Base-by-base conservation (phyloP, 2,329 filamentous ascomycete genomes). In the Claviceps fusiformis region DNA sequence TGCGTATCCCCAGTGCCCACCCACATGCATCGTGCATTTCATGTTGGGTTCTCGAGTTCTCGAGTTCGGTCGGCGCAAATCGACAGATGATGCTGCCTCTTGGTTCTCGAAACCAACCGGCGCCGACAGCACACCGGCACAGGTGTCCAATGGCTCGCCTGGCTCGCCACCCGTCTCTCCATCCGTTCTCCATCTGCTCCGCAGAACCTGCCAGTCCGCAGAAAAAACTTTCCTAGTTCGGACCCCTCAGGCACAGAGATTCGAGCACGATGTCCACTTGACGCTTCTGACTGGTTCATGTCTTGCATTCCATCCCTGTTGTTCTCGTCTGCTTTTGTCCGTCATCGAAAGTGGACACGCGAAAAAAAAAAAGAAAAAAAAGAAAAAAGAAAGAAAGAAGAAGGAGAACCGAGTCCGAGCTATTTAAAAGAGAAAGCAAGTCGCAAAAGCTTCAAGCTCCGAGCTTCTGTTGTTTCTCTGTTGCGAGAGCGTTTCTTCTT, bases 221-320 rank as follows among this genome's bases (percentile, higher is more conserved):
- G 52, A 56, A 55, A 56, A 54, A 53, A 44, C 47, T 54, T 54
- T 54, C n/a, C 43, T 41, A 41, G 39, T 41, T 31, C 46, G 45
- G 35, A 46, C 54, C 53, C 29, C 57, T 60, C 48, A 54, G 53
- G 50, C 59, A 54, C 57, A 54, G 29, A 54, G 52, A 47, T 44
- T 59, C 50, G 55, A 53, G 56, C 60, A 62, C 61, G 55, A 57
- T 58, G 57, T 53, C 31, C 27, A 53, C 52, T 39, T 35, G 47
- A 5, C 50, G 47, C 53, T 19, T 59, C 53, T 62, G 47, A 62
- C 56, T 62, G 61, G 61, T 50, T 54, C 24, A 54, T 19, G 29
- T 47, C 46, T 29, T 17, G 4, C 13, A 46, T 39, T 17, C 27
- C 43, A 15, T 41, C 45, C 24, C 48, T 35, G 29, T 53, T 31